Base-by-base conservation (phyloP, 1,284 basidiomycete genomes). In the Tilletia setariae region DNA sequence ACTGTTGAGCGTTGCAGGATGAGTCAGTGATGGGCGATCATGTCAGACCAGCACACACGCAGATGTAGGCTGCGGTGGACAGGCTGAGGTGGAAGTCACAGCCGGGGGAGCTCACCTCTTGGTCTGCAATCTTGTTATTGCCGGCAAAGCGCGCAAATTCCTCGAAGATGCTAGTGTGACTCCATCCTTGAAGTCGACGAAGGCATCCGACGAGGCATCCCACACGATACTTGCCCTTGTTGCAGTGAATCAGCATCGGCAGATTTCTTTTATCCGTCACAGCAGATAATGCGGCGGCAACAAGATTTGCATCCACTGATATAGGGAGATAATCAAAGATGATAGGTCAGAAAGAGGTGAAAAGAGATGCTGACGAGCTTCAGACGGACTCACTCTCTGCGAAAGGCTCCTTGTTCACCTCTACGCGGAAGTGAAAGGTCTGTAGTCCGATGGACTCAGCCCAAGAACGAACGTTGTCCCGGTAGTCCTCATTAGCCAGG, bases 341-440 rank as follows among this genome's bases (percentile, higher is more conserved):
- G 47, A 1, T 15, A 35, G 4, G 15, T 42, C 44, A 43, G 56
- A 15, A 23, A 40, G 6, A 13, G 6, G 21, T 23, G 13, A 23
- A 19, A 7, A 1, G n/a, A 6, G 4, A 13, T 28, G 21, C 51
- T 21, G 1, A 25, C 21, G 21, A 23, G 21, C 1, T 7, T 53
- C 51, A 11, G 11, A 40, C 28, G 8, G 25, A 66, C 70, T 53
- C 69, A 72, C 70, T 80, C 67, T 82, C 80, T 8, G 74, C 74
- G 23, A 76, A 75, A 1, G 80, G 80, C 64, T 82, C 80, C 69
- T 82, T 82, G 72, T 82, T 82, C 59, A 81, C 75, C 21, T 73
- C 71, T 0, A 82, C 47, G 9, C 74, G 71, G n/a, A 75, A 72
- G 35, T 82, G 80, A 64, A 80, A 76, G 0, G 77, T 67, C 7